phyloP scores from a whole-genome alignment of 2,329 filamentous ascomycete species.

The Colletotrichum eremochloae region DNA sequence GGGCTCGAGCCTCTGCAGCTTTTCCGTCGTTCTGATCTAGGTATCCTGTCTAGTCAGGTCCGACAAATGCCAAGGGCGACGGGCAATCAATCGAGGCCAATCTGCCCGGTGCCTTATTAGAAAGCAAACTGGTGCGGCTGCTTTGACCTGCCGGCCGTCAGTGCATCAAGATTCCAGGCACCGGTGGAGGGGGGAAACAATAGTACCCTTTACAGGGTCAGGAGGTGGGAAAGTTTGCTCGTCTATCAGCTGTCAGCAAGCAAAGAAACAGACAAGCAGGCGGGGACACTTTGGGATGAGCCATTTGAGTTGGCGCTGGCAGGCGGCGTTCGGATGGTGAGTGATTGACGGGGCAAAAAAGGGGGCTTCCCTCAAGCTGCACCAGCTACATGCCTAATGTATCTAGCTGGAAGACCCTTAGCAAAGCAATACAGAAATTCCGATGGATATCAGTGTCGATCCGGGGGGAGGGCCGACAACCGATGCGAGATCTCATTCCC shows the following conservation, averaged over 20 bases:
- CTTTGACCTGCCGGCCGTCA: slow-evolving; percentile 13
- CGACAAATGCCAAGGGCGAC: not conserved
- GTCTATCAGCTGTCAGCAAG: not conserved
- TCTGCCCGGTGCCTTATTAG: not conserved
- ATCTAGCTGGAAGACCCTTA: not conserved
- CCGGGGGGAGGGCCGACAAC: slow-evolving; percentile 3
- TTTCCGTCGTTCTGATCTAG: not conserved
- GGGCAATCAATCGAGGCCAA: not conserved
- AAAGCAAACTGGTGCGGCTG: not conserved
- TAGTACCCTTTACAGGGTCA: too few species aligned
- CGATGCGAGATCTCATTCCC: not conserved
- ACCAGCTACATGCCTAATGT: too few species aligned
- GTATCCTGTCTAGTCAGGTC: not conserved
- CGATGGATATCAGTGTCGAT: slow-evolving; percentile 7
- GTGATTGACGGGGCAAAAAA: not conserved
- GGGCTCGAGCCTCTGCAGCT: not conserved
- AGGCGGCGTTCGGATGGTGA: not conserved
- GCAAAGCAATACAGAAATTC: not conserved
- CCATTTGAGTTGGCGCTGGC: slow-evolving; percentile 12
- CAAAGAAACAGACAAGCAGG: not conserved
- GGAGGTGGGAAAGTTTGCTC: slow-evolving; percentile 4
- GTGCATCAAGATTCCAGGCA: slow-evolving; percentile 8
- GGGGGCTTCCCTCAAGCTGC: not conserved
- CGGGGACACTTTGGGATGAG: not conserved
- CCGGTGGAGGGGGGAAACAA: too few species aligned